Base-by-base conservation (phyloP, 2,329 filamentous ascomycete species). In the Salinomyces thailandicus region DNA sequence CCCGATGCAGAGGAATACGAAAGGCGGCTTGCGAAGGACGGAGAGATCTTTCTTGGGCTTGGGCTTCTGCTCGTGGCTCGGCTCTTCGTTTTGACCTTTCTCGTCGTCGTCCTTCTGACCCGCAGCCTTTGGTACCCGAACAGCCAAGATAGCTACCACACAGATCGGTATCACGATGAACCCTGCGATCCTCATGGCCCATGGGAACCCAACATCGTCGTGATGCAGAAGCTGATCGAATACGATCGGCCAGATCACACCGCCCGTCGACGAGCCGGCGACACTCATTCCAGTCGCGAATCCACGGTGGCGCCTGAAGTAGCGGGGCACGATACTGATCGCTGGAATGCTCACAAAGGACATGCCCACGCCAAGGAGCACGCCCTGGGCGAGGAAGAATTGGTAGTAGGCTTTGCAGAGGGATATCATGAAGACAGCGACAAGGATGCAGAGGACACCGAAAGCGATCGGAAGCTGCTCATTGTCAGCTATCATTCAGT, bases 221-320 rank as follows among this genome's bases (percentile, higher is more conserved):
- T 51, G 50, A 36, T 67, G 66, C 6, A 76, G 54, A 53, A 77
- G 57, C 39, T 66, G 41, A 14, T 65, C 28, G 60, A 66, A 4
- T 66, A 67, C 54, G 14, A 71, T 46, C 11, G 72, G 71, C 22
- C 70, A 64, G 11, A 73, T 53, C 12, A 75, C 51, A 5, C 68
- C 71, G 2, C 71, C 71, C 3, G 73, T 48, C 1, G 66, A 68
- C 0, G 65, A 68, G 0, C 69, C 71, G 0, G 65, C 52, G 0
- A 68, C 53, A 1, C 58, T 60, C 2, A 73, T 20, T 2, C 70
- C 71, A 20, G 71, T 45, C 0, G 71, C 69, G 0, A 61, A 55
- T 0, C 57, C 67, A n/a, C 67, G 57, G 26, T 63, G 66, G 39
- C 62, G 63, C 22, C 63, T 57, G 42, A 74, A 74, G 37, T 47